These are phyloP conservation scores for Diutina mesorugosa DNA, from an alignment of 1,139 yeast species.

Conservation along the genomic window DNA sequence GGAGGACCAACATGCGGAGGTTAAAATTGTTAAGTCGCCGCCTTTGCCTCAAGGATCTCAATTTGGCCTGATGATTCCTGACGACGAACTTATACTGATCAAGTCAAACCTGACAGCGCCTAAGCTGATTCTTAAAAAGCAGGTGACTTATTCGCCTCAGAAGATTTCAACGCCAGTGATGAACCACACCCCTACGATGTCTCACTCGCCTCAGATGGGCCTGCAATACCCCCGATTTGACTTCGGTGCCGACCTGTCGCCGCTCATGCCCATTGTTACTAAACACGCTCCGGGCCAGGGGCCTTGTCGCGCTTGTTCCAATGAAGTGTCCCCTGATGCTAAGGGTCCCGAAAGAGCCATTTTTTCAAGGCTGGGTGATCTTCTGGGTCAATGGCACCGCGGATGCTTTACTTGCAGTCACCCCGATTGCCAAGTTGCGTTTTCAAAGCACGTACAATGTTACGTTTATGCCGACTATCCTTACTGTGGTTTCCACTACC, in stretches of 20 bases:
- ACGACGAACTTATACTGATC: not conserved
- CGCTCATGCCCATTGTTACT: not conserved
- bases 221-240: not conserved
- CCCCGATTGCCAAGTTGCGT: slow-evolving; percentile 37
- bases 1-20: not conserved
- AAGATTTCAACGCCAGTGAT: not conserved
- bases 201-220: not conserved
- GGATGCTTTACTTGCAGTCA: slow-evolving; percentile 62
- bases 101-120: not conserved
- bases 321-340: slow-evolving; percentile 34
- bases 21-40: not conserved
- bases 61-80: not conserved
- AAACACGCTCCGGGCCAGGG: slow-evolving; percentile 52
- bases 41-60: not conserved
- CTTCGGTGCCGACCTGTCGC: not conserved
- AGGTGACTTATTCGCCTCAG: not conserved
- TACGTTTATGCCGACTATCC: slow-evolving; percentile 73
- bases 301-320: slow-evolving; percentile 57
- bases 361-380: slow-evolving; percentile 69
- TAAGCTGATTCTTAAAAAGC: not conserved
- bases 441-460: slow-evolving; percentile 54
- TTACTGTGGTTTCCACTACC: slow-evolving; percentile 76
- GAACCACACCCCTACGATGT: not conserved
- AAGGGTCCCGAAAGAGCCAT: slow-evolving; percentile 30
- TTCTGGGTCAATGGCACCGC: slow-evolving; percentile 93